A percentile compares a stretch with the other conserved stretches of the same genome.
Conservation (phyloP, 352 stramenopile genomes). For the Discostella stelligera region DNA sequence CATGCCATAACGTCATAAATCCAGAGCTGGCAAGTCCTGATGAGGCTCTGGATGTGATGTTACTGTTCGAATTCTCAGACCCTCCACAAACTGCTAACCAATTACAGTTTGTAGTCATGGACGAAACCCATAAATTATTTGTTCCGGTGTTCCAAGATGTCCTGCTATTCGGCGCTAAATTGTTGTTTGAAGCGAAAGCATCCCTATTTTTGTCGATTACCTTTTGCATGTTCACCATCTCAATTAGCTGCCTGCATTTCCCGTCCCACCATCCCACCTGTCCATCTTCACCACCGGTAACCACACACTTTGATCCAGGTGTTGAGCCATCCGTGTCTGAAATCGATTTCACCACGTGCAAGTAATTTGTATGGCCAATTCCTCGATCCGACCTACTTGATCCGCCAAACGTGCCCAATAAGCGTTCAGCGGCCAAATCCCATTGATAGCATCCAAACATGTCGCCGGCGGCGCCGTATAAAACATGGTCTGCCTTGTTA, state of each 20-base stretch:
- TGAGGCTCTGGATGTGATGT: slow-evolving; percentile 31
- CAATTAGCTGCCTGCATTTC: slow-evolving; percentile 50
- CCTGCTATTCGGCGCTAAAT: slow-evolving; percentile 27
- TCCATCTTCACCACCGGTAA: slow-evolving; percentile 60
- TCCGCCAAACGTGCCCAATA: slow-evolving; percentile 50
- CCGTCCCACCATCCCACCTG: slow-evolving; percentile 57
- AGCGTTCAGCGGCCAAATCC: slow-evolving; percentile 49
- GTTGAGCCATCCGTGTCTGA: slow-evolving; percentile 1
- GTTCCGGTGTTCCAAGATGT: slow-evolving; percentile 29
- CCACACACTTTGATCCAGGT: slow-evolving; percentile 24
- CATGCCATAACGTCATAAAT: slow-evolving; percentile 53
- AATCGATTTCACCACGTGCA: slow-evolving; percentile 51
- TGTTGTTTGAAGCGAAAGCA: slow-evolving; percentile 24
- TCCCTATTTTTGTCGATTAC: slow-evolving; percentile 52
- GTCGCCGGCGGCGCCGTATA: slow-evolving; percentile 59
- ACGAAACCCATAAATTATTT: slow-evolving; percentile 44
- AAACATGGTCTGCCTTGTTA: slow-evolving; percentile 22
- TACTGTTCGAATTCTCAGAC: slow-evolving; percentile 36
- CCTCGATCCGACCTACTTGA: slow-evolving; percentile 10
- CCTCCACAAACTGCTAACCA: slow-evolving; percentile 48
- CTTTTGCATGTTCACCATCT: slow-evolving; percentile 50
- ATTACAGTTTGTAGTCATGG: slow-evolving; percentile 40
- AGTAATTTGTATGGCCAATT: slow-evolving; percentile 45
- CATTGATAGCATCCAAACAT: slow-evolving; percentile 66
- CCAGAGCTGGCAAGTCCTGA: slow-evolving; percentile 23